Percentiles rank a stretch among this genome's conserved stretches.
These are phyloP conservation scores for Xylariaceae sp. DNA, from an alignment of 2,329 filamentous ascomycete species.

Conservation along the genomic window DNA sequence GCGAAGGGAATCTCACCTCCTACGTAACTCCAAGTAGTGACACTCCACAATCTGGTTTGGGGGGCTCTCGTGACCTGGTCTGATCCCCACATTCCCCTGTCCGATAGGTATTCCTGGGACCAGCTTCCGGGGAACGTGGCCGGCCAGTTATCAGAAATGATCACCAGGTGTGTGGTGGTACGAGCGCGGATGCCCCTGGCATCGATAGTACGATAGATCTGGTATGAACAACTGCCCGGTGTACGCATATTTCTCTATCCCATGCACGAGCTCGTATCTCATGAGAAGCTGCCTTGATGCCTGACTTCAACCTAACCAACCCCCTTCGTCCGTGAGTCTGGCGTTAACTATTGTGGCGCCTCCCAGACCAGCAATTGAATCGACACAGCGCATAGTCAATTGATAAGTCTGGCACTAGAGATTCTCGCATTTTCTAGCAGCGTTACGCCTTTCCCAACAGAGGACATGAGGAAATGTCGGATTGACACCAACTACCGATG, in stretches of 20 bases:
- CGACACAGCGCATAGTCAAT: not conserved
- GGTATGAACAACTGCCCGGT: not conserved
- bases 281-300: too few relatives aligned
- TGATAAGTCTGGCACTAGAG: not conserved
- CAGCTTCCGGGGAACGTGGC: conserved; percentile 17
- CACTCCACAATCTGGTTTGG: not conserved
- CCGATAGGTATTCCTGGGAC: conserved; percentile 3
- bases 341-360: not conserved
- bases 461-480: not conserved
- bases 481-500: not conserved
- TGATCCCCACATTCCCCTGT: conserved; percentile 13
- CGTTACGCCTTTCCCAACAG: not conserved
- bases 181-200: not conserved
- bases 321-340: not conserved
- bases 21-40: not conserved
- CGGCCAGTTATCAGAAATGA: conserved; percentile 19
- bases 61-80: conserved; percentile 17
- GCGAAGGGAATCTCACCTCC: not conserved
- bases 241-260: not conserved
- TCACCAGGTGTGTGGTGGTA: conserved; percentile 8
- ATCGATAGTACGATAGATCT: not conserved
- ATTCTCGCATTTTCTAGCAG: not conserved
- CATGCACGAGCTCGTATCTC: too few relatives aligned
- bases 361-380: not conserved
- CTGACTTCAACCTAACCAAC: too few relatives aligned